These are phyloP conservation scores for Colletotrichum destructivum DNA, from an alignment of 2,329 filamentous ascomycete species.

Conservation along the genomic window DNA sequence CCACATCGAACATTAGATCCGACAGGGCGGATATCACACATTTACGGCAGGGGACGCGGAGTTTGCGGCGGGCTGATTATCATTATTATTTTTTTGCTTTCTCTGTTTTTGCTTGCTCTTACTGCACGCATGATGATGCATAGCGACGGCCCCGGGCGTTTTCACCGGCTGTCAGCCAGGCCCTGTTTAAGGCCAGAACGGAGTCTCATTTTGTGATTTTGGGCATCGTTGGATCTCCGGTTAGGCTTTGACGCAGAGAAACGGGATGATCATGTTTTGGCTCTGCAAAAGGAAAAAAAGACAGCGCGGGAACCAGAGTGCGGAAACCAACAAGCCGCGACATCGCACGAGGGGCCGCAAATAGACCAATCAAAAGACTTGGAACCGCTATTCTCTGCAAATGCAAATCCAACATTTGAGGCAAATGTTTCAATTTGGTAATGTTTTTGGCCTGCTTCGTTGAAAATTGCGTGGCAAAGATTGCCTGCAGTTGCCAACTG, in stretches of 20 bases:
- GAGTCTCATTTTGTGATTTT: conserved; percentile 35
- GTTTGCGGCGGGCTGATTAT: conserved; percentile 15
- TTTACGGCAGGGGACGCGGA: conserved; percentile 4
- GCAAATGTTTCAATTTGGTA: neutral
- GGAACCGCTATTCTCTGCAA: conserved; percentile 10
- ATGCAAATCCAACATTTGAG: neutral
- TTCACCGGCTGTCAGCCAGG: conserved; percentile 33
- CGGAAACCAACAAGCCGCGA: conserved; percentile 10
- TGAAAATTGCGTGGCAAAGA: neutral
- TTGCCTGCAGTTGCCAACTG: neutral
- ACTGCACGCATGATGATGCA: conserved; percentile 41
- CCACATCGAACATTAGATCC: neutral
- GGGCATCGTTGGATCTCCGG: conserved; percentile 38
- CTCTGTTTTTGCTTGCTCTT: conserved; percentile 17
- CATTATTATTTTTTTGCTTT: conserved; percentile 1
- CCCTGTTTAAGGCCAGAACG: conserved; percentile 34
- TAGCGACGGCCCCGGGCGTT: conserved; percentile 44
- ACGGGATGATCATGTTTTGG: conserved; percentile 19
- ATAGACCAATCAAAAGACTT: conserved; percentile 28
- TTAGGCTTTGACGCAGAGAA: conserved; percentile 24
- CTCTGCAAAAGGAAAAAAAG: conserved; percentile 14
- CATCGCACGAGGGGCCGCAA: conserved; percentile 13
- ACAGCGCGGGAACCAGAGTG: conserved; percentile 6
- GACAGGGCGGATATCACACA: neutral
- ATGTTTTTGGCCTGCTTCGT: neutral